Evolutionary conservation across 176 grass and related monocot species (phyloP).

Genomic region (Dendrocalamus sinicus): DNA sequence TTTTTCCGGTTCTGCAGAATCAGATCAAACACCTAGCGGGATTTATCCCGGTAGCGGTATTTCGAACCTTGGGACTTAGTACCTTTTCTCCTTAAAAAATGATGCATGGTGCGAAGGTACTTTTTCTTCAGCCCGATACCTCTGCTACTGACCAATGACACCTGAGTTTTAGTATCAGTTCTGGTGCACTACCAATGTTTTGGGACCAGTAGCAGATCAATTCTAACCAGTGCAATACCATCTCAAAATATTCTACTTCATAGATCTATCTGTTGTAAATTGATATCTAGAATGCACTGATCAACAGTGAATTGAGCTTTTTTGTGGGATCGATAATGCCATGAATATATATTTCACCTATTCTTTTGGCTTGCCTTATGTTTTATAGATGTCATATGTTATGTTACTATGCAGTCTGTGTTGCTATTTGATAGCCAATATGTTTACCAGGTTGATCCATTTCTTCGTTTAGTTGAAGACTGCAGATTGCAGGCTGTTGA

Average conservation of each 20-base stretch:
- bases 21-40: no score
- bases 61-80: no score
- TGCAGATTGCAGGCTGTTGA: conserved; percentile 71
- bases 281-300: background rate
- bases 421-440: background rate
- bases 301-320: conserved; percentile 13
- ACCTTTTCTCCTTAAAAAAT: background rate
- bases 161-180: background rate
- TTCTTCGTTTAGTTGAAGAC: conserved; percentile 87
- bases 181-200: background rate
- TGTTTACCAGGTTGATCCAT: conserved; percentile 77
- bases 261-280: background rate
- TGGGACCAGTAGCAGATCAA: background rate
- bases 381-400: conserved; percentile 26
- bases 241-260: conserved; percentile 11
- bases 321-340: background rate
- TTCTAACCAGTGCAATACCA: background rate
- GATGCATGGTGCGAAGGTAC: background rate
- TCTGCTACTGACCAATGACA: background rate
- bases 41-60: no score
- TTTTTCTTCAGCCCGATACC: background rate
- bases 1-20: no score
- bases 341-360: conserved; percentile 14
- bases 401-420: conserved; percentile 24
- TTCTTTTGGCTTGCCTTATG: conserved; percentile 16